Evolutionary conservation across 208 protist genomes (phyloP), one percentile per base, ranked within the genome.

Genomic region (Leptomonas seymouri): DNA sequence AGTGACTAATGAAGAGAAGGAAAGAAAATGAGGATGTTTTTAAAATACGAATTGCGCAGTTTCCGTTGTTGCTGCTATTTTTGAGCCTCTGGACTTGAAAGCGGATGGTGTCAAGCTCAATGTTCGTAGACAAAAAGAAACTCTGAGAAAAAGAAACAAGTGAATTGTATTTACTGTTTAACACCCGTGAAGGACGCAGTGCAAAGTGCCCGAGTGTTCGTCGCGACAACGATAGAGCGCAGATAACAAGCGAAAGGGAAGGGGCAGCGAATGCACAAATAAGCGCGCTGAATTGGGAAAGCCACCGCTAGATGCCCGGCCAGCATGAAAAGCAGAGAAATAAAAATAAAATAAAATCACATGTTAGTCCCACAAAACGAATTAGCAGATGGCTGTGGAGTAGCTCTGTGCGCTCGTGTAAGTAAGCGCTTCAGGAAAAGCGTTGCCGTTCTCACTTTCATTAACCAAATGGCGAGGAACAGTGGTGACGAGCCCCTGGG

Each of bases 401-500:
- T 48, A 57, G 23, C 46, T n/a, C 15, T 42, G 49, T 25, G 34
- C 34, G 34, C 44, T 51, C 12, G 48, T 46, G 0, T 46, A 36
- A 23, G 16, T 46, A 11, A 46, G 4, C 21, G 42, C n/a, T 14
- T 67, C 64, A 45, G 58, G 31, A 28, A 76, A 71, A 31, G 46
- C 23, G 39, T 68, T 64, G 5, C n/a, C 50, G 30, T 62, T 50
- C 21, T 64, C 57, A 25, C 25, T 59, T 15, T 49, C 72, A 21
- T 54, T 68, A 12, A 77, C 80, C 20, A 70, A 36, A 45, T 72
- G 49, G 31, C 71, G 74, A 18, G 72, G 69, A 53, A 74, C 67
- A n/a, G 74, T 67, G 8, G 68, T 65, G 20, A 85, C 71, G n/a
- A 85, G 50, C 14, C 73, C 74, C 30, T 67, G 34, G 28, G 75